Evolutionary conservation across 2,329 filamentous ascomycete genomes (phyloP).

Genomic region (Ceratocystis eucalypticola): DNA sequence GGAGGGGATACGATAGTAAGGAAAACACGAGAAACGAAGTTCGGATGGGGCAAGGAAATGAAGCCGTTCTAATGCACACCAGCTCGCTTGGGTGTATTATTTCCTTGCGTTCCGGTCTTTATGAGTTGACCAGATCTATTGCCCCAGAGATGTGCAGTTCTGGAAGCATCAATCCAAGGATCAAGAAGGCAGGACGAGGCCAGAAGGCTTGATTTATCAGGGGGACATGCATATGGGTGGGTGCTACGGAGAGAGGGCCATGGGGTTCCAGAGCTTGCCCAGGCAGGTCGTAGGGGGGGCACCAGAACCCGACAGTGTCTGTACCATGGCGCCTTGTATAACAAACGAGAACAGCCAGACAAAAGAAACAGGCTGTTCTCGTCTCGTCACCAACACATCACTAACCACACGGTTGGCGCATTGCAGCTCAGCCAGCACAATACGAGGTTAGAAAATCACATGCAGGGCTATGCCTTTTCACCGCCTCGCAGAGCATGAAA

Average conservation of each 20-base stretch:
- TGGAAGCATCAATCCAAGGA: neutral
- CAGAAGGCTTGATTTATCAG: neutral
- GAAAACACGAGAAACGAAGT: neutral
- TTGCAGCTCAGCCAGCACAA: neutral
- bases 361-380: too few species aligned
- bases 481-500: neutral
- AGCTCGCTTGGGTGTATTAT: neutral
- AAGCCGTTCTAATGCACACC: neutral
- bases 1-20: neutral
- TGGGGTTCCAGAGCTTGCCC: neutral
- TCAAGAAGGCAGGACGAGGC: neutral
- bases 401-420: too few species aligned
- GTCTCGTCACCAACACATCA: too few species aligned
- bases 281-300: too few species aligned
- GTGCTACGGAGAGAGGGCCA: neutral
- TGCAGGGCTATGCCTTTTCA: neutral
- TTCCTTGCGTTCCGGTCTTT: neutral
- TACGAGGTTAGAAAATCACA: neutral
- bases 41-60: slow-evolving; percentile 1
- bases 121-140: neutral
- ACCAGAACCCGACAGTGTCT: too few species aligned
- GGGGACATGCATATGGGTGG: slow-evolving; percentile 1
- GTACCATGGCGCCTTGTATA: too few species aligned
- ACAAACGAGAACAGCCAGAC: too few species aligned
- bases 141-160: neutral